Evolutionary conservation across 306 rosid species (phyloP).

Genomic region (Medicago ruthenica): DNA sequence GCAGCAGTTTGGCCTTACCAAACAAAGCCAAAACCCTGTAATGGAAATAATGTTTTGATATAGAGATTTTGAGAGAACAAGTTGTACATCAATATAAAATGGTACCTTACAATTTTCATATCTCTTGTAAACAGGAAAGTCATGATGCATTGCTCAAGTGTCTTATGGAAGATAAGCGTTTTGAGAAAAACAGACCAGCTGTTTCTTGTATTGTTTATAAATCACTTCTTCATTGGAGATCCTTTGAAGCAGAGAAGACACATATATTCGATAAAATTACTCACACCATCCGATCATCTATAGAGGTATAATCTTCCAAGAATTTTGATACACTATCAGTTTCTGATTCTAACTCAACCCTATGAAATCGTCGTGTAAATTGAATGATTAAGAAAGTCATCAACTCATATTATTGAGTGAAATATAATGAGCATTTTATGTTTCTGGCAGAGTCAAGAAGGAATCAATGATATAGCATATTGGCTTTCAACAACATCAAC

Average conservation of each 20-base stretch:
- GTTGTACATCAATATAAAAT: slow-evolving; percentile 23
- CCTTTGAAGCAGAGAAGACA: slow-evolving; percentile 85
- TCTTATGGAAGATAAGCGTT: slow-evolving; percentile 68
- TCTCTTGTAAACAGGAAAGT: slow-evolving; percentile 67
- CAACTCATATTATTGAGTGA: slow-evolving; percentile 10
- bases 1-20: too few species aligned
- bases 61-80: neutral
- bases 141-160: slow-evolving; percentile 83
- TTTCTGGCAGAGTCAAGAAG: slow-evolving; percentile 62
- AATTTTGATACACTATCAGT: slow-evolving; percentile 12
- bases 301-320: slow-evolving; percentile 63
- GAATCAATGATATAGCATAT: slow-evolving; percentile 71
- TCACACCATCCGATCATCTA: slow-evolving; percentile 63
- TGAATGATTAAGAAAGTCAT: slow-evolving; percentile 1
- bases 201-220: slow-evolving; percentile 76
- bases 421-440: slow-evolving; percentile 34
- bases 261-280: slow-evolving; percentile 78
- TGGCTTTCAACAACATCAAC: slow-evolving; percentile 93
- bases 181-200: slow-evolving; percentile 77
- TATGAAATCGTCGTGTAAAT: neutral
- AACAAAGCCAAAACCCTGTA: too few species aligned
- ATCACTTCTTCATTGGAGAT: slow-evolving; percentile 90
- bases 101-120: slow-evolving; percentile 32
- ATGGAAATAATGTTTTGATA: neutral
- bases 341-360: neutral